A percentile compares a stretch with the other conserved stretches of the same genome.
phyloP scores from a whole-genome alignment of 441 rosid genomes.

The Viola pubescens region DNA sequence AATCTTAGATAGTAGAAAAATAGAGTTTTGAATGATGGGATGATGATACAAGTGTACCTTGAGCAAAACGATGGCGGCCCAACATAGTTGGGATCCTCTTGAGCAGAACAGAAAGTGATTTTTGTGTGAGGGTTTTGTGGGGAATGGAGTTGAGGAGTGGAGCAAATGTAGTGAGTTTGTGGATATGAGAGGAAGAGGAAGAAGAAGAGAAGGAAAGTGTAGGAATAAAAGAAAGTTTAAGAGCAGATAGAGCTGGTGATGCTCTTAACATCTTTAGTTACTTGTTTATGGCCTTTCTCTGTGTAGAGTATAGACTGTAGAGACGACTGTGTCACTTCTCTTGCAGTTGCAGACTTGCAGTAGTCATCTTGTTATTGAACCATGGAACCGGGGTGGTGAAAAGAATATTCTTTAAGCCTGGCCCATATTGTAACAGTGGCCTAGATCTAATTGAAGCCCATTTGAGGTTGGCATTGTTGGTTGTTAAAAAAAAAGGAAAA shows the following conservation, averaged over 20 bases:
- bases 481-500: no score
- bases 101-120: constrained; percentile 18
- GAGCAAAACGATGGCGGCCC: constrained; percentile 22
- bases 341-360: no score
- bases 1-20: not conserved
- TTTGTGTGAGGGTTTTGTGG: constrained; percentile 23
- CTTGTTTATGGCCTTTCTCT: not conserved
- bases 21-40: not conserved
- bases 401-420: no score
- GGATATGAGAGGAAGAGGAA: constrained; percentile 20
- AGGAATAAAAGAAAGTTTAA: constrained; percentile 34
- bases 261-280: constrained; percentile 37
- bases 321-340: no score
- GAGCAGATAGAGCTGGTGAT: constrained; percentile 28
- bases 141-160: constrained; percentile 25
- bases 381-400: no score
- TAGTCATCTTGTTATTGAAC: no score
- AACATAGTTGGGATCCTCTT: constrained; percentile 23
- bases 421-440: no score
- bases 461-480: no score
- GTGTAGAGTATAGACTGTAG: no score
- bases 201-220: constrained; percentile 19
- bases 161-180: constrained; percentile 29
- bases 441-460: no score
- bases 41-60: constrained; percentile 12